Evolutionary conservation across 202 grass and related monocot species (phyloP).

Genomic region (Hordeum pubiflorum): DNA sequence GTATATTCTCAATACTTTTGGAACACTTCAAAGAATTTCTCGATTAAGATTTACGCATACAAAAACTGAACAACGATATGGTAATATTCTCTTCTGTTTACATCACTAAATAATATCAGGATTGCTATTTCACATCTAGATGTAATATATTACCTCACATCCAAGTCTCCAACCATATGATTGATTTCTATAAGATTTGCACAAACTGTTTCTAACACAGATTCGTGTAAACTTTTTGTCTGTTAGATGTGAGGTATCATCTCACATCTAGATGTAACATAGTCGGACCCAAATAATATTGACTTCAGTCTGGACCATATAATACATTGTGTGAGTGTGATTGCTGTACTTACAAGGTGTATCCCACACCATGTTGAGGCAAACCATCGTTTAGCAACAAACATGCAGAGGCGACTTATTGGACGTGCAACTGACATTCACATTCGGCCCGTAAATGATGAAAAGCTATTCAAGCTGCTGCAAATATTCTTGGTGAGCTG

Average conservation of each 20-base stretch:
- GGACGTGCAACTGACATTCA: constrained; percentile 62
- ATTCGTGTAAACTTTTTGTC: no score
- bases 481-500: constrained; percentile 80
- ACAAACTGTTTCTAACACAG: no score
- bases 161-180: no score
- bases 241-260: no score
- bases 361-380: constrained; percentile 37
- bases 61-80: neutral
- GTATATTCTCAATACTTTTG: neutral
- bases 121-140: no score
- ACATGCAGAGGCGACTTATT: constrained; percentile 75
- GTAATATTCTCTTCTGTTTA: neutral
- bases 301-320: neutral
- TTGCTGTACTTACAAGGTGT: constrained; percentile 21
- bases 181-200: no score
- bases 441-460: constrained; percentile 82
- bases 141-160: no score
- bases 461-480: constrained; percentile 83
- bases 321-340: neutral
- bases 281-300: no score
- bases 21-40: neutral
- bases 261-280: no score
- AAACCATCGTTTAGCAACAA: constrained; percentile 88
- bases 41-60: neutral
- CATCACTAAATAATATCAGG: no score